Evolutionary conservation across 2,329 filamentous ascomycete genomes (phyloP).

Genomic region (Xylariaceae sp.): DNA sequence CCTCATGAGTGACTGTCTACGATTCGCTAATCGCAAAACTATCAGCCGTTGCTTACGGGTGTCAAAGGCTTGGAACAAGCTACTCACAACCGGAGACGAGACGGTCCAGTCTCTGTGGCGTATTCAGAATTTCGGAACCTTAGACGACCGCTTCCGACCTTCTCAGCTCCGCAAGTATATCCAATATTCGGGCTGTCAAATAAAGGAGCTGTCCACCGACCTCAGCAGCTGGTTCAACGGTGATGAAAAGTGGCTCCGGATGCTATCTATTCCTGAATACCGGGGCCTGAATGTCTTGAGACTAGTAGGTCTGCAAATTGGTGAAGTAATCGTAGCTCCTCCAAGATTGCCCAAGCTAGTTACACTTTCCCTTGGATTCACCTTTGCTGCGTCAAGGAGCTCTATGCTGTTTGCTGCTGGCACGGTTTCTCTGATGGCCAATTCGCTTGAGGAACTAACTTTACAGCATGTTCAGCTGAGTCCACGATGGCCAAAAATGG

Average conservation of each 20-base stretch:
- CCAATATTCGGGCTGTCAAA: constrained; percentile 6
- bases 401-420: constrained; percentile 12
- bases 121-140: constrained; percentile 18
- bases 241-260: constrained; percentile 4
- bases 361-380: constrained; percentile 21
- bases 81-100: constrained; percentile 17
- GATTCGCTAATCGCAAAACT: constrained; percentile 1
- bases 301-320: constrained; percentile 10
- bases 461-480: constrained; percentile 16
- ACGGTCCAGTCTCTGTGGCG: constrained; percentile 24
- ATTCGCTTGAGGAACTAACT: constrained; percentile 26
- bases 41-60: constrained; percentile 27
- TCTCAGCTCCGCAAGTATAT: constrained; percentile 10
- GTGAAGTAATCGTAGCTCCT: neutral
- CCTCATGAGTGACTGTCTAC: neutral
- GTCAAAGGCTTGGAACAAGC: constrained; percentile 27
- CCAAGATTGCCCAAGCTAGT: constrained; percentile 15
- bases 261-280: constrained; percentile 3
- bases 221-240: constrained; percentile 13
- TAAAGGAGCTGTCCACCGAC: constrained; percentile 20
- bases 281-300: constrained; percentile 22
- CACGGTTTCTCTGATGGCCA: constrained; percentile 18
- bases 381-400: too few species aligned
- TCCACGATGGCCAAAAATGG: constrained; percentile 1
- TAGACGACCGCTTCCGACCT: neutral